Percentiles rank a stretch among this genome's conserved stretches.
Conservation (phyloP, 2,329 filamentous ascomycete genomes). For the Penicillium sp. region DNA sequence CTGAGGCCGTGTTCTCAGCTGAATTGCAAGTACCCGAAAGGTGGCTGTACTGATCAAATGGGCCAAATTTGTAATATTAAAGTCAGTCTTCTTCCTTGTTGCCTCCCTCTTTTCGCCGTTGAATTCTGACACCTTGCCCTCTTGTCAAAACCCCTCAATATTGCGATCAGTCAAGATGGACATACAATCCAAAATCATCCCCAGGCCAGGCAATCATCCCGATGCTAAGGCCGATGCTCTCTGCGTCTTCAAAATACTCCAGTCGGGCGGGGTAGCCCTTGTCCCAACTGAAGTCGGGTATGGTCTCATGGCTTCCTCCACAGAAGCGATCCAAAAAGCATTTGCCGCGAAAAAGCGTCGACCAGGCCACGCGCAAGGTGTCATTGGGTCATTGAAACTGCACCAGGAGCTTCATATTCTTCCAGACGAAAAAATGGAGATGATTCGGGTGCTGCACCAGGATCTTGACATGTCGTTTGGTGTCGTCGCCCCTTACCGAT, state of each 20-base stretch:
- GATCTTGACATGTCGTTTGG: constrained; percentile 16
- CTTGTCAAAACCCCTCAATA: too few relatives aligned
- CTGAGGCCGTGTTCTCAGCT: too few relatives aligned
- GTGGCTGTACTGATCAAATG: too few relatives aligned
- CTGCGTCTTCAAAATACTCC: constrained; percentile 6
- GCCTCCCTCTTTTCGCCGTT: too few relatives aligned
- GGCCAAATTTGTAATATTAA: too few relatives aligned
- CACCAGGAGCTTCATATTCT: constrained; percentile 21
- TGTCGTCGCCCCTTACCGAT: constrained; percentile 9
- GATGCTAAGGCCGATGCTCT: constrained; percentile 11
- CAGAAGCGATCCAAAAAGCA: constrained; percentile 14
- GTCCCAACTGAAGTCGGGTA: constrained; percentile 28
- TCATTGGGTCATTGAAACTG: constrained; percentile 19
- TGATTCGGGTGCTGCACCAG: constrained; percentile 15
- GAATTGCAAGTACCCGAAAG: too few relatives aligned
- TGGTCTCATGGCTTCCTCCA: constrained; percentile 16
- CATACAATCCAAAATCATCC: constrained; percentile 16
- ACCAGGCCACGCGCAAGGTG: constrained; percentile 17
- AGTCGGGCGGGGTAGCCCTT: constrained; percentile 21
- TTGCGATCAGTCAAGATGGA: too few relatives aligned
- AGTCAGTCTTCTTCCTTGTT: too few relatives aligned
- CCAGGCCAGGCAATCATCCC: constrained; percentile 5
- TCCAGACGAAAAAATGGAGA: constrained; percentile 4
- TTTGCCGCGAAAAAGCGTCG: constrained; percentile 24
- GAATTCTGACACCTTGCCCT: too few relatives aligned